A percentile compares a stretch with the other conserved stretches of the same genome.
Conservation (phyloP, 768 basidiomycete species). For the Guyanaporus albipodus region DNA sequence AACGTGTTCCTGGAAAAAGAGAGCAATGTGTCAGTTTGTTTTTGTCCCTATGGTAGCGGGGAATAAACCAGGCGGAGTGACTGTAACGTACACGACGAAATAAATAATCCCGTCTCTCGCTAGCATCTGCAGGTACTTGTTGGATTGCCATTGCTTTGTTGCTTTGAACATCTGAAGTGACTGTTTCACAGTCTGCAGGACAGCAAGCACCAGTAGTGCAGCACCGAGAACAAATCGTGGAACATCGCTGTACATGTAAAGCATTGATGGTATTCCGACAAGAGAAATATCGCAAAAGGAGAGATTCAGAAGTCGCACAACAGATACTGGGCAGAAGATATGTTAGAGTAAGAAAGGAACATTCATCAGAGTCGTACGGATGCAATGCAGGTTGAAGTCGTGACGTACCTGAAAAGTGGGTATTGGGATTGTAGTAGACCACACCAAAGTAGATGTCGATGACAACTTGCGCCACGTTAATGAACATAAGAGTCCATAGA, state of each 20-base stretch:
- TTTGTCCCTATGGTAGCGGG: too few relatives aligned
- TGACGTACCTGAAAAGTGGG: constrained; percentile 1
- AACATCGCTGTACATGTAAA: not conserved
- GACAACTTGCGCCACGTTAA: not conserved
- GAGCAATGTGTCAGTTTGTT: too few relatives aligned
- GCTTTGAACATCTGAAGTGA: not conserved
- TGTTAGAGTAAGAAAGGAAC: not conserved
- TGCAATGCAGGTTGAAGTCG: not conserved
- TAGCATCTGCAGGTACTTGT: constrained; percentile 1
- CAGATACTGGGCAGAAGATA: not conserved
- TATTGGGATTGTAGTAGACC: not conserved
- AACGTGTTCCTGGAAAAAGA: too few relatives aligned
- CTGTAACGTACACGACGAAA: too few relatives aligned
- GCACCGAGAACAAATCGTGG: constrained; percentile 2
- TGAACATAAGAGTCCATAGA: not conserved
- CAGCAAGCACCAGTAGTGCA: not conserved
- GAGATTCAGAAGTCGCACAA: not conserved
- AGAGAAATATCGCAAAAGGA: not conserved
- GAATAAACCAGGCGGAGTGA: too few relatives aligned
- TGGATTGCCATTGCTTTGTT: constrained; percentile 5
- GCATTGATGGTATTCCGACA: not conserved
- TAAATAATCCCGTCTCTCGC: too few relatives aligned
- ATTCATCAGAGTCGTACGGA: not conserved
- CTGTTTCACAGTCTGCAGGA: not conserved
- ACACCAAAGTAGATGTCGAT: not conserved